Evolutionary conservation across 1,139 yeast genomes (phyloP).

Genomic region (Saccharomycopsis hybrid): DNA sequence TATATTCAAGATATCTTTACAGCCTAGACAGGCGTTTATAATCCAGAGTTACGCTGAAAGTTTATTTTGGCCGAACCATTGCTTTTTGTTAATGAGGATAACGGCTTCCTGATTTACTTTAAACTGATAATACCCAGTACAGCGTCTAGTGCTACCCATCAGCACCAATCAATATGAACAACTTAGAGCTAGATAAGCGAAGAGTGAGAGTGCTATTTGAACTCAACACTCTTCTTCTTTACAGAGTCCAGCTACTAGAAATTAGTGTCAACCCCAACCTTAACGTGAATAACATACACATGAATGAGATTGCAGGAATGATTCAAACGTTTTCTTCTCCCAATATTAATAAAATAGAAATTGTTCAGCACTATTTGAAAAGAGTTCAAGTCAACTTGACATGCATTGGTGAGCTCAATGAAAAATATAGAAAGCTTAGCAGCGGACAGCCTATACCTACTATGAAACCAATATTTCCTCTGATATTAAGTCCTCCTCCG

Average conservation of each 20-base stretch:
- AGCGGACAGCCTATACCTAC: not conserved
- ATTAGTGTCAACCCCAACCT: slow-evolving; percentile 16
- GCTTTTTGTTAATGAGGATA: too few relatives aligned
- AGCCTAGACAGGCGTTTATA: too few relatives aligned
- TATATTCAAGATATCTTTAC: too few relatives aligned
- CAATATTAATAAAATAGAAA: slow-evolving; percentile 8
- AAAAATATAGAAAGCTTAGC: slow-evolving; percentile 9
- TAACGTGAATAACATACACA: slow-evolving; percentile 15
- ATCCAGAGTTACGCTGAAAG: too few relatives aligned
- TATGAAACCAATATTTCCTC: slow-evolving; percentile 15
- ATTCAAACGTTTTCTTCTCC: slow-evolving; percentile 11
- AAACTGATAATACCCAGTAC: too few relatives aligned
- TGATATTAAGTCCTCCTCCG: slow-evolving; percentile 19
- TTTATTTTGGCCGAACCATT: too few relatives aligned
- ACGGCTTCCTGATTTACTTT: too few relatives aligned
- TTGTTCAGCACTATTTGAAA: slow-evolving; percentile 15
- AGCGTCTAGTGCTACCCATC: too few relatives aligned
- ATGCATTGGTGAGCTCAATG: slow-evolving; percentile 19
- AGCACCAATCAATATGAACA: not conserved
- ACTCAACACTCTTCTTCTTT: slow-evolving; percentile 17
- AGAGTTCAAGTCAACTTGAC: slow-evolving; percentile 20
- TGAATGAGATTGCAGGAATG: slow-evolving; percentile 2
- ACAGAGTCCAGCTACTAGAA: slow-evolving; percentile 15
- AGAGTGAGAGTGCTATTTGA: slow-evolving; percentile 19
- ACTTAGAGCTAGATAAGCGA: slow-evolving; percentile 15